These are phyloP conservation scores for Liriodendron chinense DNA, from an alignment of 164 flowering plant species.

Conservation along the genomic window DNA sequence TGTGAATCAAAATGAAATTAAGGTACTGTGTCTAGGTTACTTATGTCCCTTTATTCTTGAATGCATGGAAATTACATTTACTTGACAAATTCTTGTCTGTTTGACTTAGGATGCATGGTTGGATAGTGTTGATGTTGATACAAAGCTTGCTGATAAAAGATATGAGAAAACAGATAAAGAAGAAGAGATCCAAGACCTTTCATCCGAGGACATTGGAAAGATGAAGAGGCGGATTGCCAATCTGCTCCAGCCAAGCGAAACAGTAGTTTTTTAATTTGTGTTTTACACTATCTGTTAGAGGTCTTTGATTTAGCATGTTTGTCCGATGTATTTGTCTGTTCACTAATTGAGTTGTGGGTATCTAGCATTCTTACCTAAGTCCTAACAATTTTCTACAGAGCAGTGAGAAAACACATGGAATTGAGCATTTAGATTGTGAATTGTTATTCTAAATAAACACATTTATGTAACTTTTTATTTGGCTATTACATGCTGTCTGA, in stretches of 20 bases:
- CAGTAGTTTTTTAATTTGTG: constrained; percentile 35
- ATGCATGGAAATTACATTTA: background rate
- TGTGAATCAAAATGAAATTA: constrained; percentile 48
- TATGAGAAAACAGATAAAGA: constrained; percentile 19
- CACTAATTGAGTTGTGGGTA: too few species aligned
- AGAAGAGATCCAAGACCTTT: constrained; percentile 48
- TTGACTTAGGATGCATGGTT: constrained; percentile 92
- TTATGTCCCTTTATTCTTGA: constrained; percentile 2
- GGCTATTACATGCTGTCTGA: too few species aligned
- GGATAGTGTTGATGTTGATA: constrained; percentile 69
- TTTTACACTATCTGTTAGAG: background rate
- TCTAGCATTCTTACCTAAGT: too few species aligned
- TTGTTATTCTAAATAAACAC: too few species aligned
- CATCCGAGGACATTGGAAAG: constrained; percentile 65
- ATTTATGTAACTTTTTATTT: too few species aligned
- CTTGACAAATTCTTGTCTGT: background rate
- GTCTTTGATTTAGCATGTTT: background rate
- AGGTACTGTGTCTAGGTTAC: constrained; percentile 40
- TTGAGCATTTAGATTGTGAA: too few species aligned
- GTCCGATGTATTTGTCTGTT: too few species aligned
- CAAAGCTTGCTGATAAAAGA: constrained; percentile 31
- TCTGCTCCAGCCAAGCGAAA: constrained; percentile 81
- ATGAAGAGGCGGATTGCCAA: constrained; percentile 90
- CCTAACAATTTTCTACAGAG: too few species aligned
- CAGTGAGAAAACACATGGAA: too few species aligned